Conservation (phyloP, 306 rosid species). For the Prunus kanzakura region DNA sequence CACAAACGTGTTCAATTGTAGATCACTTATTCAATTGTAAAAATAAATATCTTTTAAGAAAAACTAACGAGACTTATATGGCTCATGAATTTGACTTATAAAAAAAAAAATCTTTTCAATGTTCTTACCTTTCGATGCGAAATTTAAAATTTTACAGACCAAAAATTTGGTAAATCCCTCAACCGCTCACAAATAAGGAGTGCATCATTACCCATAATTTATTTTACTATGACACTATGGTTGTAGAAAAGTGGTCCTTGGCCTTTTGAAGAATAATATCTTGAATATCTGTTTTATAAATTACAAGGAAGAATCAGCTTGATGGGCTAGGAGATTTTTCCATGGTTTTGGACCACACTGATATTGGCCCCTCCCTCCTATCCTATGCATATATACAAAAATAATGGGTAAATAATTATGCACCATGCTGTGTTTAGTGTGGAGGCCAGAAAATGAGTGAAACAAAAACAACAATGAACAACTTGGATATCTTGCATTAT, state of each 20-base stretch:
- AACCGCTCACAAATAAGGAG: background rate
- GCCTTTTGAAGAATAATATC: slow-evolving; percentile 7
- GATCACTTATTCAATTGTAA: background rate
- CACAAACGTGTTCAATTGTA: background rate
- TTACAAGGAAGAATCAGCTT: slow-evolving; percentile 8
- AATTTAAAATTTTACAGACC: too few relatives aligned
- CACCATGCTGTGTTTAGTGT: slow-evolving; percentile 2
- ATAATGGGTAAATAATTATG: background rate
- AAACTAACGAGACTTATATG: background rate
- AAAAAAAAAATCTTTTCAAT: too few relatives aligned
- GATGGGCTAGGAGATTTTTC: slow-evolving; percentile 14
- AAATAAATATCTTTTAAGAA: too few relatives aligned
- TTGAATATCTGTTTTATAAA: background rate
- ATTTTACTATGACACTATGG: background rate
- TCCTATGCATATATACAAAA: background rate
- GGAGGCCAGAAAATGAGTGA: slow-evolving; percentile 14
- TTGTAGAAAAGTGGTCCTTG: slow-evolving; percentile 20
- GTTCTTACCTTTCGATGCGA: too few relatives aligned
- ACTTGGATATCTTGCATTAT: slow-evolving; percentile 30
- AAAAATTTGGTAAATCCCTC: too few relatives aligned
- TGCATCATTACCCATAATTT: background rate
- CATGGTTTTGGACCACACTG: slow-evolving; percentile 41
- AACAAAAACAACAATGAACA: slow-evolving; percentile 46
- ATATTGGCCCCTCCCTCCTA: slow-evolving; percentile 8
- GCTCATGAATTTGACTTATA: too few relatives aligned